Evolutionary conservation across 2,329 filamentous ascomycete genomes (phyloP).

Genomic region (Fusarium albosuccineum): DNA sequence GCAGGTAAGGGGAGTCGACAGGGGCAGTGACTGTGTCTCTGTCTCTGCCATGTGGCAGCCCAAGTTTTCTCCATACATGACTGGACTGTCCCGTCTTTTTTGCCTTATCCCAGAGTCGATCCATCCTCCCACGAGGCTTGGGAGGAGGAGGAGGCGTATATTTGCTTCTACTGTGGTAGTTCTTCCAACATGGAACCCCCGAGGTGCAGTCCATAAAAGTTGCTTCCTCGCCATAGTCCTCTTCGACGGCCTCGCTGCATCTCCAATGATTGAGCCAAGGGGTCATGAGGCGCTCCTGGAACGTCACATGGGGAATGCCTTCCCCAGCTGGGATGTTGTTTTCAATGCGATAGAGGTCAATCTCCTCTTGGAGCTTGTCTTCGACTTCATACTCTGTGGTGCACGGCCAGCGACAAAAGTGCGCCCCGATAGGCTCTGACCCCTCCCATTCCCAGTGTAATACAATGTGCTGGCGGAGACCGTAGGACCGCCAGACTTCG

Average conservation of each 20-base stretch:
- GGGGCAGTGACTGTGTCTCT: too few relatives aligned
- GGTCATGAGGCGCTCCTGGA: slow-evolving; percentile 2
- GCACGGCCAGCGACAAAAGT: slow-evolving; percentile 31
- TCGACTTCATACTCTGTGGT: slow-evolving; percentile 15
- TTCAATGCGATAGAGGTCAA: slow-evolving; percentile 1
- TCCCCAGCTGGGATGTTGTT: background rate
- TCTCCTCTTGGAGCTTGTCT: slow-evolving; percentile 5
- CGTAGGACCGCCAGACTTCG: slow-evolving; percentile 23
- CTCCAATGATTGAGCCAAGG: slow-evolving; percentile 14
- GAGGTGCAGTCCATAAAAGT: background rate
- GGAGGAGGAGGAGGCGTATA: background rate
- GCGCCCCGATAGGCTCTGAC: background rate
- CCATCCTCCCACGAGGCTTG: background rate
- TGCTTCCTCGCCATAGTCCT: background rate
- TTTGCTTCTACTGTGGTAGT: background rate
- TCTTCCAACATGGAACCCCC: slow-evolving; percentile 8
- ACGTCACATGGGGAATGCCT: background rate
- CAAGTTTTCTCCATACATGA: background rate
- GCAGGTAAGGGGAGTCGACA: background rate
- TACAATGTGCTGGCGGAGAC: slow-evolving; percentile 26
- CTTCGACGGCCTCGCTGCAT: slow-evolving; percentile 2
- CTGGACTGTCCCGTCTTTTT: background rate
- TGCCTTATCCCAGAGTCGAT: background rate
- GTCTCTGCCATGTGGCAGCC: too few relatives aligned
- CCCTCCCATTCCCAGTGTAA: slow-evolving; percentile 9